These are phyloP conservation scores for Auricularia auricula-judae DNA, from an alignment of 768 basidiomycete species.

Conservation along the genomic window DNA sequence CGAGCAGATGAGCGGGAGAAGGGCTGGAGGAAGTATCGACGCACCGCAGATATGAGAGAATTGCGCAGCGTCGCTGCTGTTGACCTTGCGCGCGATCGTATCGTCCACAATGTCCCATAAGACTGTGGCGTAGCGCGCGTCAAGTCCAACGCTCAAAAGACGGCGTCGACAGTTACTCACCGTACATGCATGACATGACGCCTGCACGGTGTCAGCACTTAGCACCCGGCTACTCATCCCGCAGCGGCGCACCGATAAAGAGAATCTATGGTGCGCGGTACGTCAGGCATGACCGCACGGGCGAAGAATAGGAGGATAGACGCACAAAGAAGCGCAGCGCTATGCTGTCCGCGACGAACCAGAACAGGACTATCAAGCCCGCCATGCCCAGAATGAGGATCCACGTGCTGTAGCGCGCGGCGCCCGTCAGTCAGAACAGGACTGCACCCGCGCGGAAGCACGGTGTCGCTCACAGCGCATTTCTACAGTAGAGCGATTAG, in stretches of 20 bases:
- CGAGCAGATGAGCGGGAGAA: background rate
- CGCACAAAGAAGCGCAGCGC: slow-evolving; percentile 70
- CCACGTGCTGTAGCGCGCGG: slow-evolving; percentile 50
- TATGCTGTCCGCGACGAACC: slow-evolving; percentile 67
- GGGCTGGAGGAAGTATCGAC: too few species aligned
- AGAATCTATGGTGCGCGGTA: slow-evolving; percentile 36
- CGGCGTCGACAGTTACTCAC: too few species aligned
- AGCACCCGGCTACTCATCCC: too few species aligned
- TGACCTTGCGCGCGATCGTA: slow-evolving; percentile 73
- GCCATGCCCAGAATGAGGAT: slow-evolving; percentile 66
- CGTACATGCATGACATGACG: slow-evolving; percentile 77
- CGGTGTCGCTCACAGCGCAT: slow-evolving; percentile 47
- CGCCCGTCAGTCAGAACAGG: background rate
- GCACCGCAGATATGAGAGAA: slow-evolving; percentile 70
- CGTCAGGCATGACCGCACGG: too few species aligned
- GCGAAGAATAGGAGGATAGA: slow-evolving; percentile 1
- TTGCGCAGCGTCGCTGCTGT: slow-evolving; percentile 76
- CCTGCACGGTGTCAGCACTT: slow-evolving; percentile 14
- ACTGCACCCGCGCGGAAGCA: background rate
- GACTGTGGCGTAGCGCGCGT: slow-evolving; percentile 18
- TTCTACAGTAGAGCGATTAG: slow-evolving; percentile 19
- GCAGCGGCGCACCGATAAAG: slow-evolving; percentile 39
- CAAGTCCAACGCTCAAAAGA: too few species aligned
- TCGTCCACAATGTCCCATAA: slow-evolving; percentile 91
- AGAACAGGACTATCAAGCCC: slow-evolving; percentile 68